Evolutionary conservation across 768 basidiomycete species (phyloP).

Genomic region (Boletus subparvulus): DNA sequence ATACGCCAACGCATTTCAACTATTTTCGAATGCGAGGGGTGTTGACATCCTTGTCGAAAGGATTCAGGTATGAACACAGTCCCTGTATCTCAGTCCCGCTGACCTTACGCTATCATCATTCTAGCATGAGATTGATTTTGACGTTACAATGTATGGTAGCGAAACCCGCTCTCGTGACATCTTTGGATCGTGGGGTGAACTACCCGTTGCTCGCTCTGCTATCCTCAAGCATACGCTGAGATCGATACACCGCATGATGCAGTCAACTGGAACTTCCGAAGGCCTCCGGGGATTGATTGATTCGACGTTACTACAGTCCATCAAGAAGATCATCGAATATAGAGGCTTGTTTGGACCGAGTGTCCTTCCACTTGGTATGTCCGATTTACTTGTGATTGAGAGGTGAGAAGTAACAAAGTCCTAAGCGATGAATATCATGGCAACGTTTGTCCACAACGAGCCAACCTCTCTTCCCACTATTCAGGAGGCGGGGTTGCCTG

Average conservation of each 20-base stretch:
- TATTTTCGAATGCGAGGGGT: slow-evolving; percentile 83
- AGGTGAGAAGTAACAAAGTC: slow-evolving; percentile 9
- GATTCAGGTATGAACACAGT: slow-evolving; percentile 64
- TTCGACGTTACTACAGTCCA: slow-evolving; percentile 75
- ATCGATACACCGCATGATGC: slow-evolving; percentile 97
- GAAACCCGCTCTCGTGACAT: slow-evolving; percentile 45
- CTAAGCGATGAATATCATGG: slow-evolving; percentile 86
- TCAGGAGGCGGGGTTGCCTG: slow-evolving; percentile 89
- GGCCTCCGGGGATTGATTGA: slow-evolving; percentile 94
- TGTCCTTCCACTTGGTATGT: slow-evolving; percentile 79
- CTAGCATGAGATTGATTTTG: slow-evolving; percentile 67
- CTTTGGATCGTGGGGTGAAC: slow-evolving; percentile 53
- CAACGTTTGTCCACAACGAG: slow-evolving; percentile 97
- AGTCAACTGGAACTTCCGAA: slow-evolving; percentile 90
- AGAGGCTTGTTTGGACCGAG: slow-evolving; percentile 83
- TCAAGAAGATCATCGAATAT: slow-evolving; percentile 86
- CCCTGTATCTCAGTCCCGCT: neutral
- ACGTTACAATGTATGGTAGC: slow-evolving; percentile 55
- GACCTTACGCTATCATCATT: slow-evolving; percentile 11
- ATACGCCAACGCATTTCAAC: slow-evolving; percentile 80
- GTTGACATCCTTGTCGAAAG: slow-evolving; percentile 82
- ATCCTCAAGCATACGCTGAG: slow-evolving; percentile 90
- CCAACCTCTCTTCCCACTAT: slow-evolving; percentile 91
- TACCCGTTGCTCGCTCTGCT: slow-evolving; percentile 72
- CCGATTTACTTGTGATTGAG: neutral